Evolutionary conservation across 1,284 basidiomycete genomes (phyloP).

Genomic region (Mycosarcoma maydis): DNA sequence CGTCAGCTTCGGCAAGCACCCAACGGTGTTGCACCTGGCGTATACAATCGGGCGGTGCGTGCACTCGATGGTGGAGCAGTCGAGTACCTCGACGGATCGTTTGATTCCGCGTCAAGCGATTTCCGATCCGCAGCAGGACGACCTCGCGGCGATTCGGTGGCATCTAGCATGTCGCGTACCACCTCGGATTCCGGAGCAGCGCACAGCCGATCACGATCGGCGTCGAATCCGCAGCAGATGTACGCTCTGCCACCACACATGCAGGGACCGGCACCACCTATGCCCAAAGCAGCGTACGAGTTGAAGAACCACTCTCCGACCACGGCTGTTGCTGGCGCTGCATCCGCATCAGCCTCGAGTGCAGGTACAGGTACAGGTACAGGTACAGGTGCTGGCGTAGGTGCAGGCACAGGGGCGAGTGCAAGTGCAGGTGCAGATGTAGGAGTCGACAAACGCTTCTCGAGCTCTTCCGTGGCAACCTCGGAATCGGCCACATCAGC

Average conservation of each 20-base stretch:
- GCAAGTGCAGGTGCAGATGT: not conserved
- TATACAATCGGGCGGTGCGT: constrained; percentile 7
- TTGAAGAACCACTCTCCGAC: constrained; percentile 3
- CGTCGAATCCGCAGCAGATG: constrained; percentile 52
- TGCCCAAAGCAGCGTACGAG: constrained; percentile 32
- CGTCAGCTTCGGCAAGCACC: constrained; percentile 47
- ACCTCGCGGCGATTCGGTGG: constrained; percentile 28
- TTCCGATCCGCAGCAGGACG: constrained; percentile 3
- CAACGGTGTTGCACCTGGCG: constrained; percentile 1
- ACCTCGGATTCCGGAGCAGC: constrained; percentile 34
- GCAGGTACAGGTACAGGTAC: too few species aligned
- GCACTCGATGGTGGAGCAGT: constrained; percentile 37
- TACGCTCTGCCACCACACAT: constrained; percentile 35
- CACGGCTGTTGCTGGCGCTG: not conserved
- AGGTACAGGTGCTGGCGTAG: not conserved
- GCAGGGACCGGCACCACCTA: constrained; percentile 41
- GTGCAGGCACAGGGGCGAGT: too few species aligned
- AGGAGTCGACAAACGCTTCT: constrained; percentile 46
- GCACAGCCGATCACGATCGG: constrained; percentile 45
- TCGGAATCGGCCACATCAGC: constrained; percentile 47
- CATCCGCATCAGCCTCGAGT: not conserved
- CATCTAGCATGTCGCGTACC: constrained; percentile 40
- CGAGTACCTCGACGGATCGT: constrained; percentile 45
- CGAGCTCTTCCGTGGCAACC: constrained; percentile 50
- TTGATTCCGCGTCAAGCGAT: constrained; percentile 33